These are phyloP conservation scores for Daedaleopsis sinensis DNA, from an alignment of 768 basidiomycete species.

Conservation along the genomic window DNA sequence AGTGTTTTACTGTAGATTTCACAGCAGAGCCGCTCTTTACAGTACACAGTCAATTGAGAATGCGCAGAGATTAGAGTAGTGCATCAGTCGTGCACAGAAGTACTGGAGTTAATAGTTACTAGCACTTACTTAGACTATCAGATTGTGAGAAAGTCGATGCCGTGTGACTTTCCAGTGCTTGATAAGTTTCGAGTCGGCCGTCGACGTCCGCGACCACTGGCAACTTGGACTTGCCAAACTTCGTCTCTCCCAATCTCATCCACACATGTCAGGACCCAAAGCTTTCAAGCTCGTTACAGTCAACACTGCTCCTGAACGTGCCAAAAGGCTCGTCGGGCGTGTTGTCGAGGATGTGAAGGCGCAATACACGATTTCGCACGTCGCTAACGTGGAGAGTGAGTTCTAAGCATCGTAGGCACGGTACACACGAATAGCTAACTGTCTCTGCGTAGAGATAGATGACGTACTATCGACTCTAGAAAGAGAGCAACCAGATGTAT, in stretches of 20 bases:
- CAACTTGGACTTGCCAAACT: neutral
- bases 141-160: too few species aligned
- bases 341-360: constrained; percentile 25
- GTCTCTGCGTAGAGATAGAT: constrained; percentile 12
- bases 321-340: constrained; percentile 20
- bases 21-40: too few species aligned
- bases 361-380: constrained; percentile 18
- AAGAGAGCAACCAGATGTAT: constrained; percentile 17
- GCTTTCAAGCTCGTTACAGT: constrained; percentile 18
- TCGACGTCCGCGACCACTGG: neutral
- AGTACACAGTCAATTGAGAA: too few species aligned
- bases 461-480: constrained; percentile 16
- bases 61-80: too few species aligned
- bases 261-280: neutral
- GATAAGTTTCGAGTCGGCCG: too few species aligned
- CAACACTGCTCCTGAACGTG: constrained; percentile 25
- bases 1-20: too few species aligned
- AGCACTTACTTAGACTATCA: too few species aligned
- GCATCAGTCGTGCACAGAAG: too few species aligned
- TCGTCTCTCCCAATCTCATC: neutral
- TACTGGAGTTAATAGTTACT: too few species aligned
- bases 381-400: constrained; percentile 21
- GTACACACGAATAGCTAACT: neutral
- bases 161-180: too few species aligned
- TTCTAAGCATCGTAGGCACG: neutral